Percentiles rank a stretch among this genome's conserved stretches.
Conservation (phyloP, 78 protist species). For the Blattamonas nauphoetae region DNA sequence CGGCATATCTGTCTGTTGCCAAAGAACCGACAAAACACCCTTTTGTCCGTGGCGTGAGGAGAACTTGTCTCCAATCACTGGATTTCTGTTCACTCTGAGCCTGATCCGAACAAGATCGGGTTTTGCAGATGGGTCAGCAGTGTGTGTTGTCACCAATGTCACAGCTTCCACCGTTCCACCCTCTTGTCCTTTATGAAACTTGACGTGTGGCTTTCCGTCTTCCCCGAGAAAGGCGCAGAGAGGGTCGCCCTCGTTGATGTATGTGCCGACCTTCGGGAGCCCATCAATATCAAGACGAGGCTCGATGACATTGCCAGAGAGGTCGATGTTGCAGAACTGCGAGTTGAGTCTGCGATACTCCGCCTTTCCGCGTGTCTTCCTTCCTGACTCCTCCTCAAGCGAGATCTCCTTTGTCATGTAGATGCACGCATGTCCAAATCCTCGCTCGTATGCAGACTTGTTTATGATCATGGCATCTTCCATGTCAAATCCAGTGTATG, state of each 20-base stretch:
- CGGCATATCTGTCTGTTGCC: conserved; percentile 86
- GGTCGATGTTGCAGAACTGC: not conserved
- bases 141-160: not conserved
- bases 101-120: conserved; percentile 15
- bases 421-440: conserved; percentile 75
- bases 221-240: not conserved
- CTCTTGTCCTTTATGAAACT: not conserved
- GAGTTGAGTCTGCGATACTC: not conserved
- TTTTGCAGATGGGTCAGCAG: not conserved
- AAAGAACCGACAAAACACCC: conserved; percentile 53
- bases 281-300: conserved; percentile 43
- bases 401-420: conserved; percentile 46
- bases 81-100: conserved; percentile 50
- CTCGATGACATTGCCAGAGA: not conserved
- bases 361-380: not conserved
- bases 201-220: not conserved
- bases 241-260: conserved; percentile 20
- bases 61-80: conserved; percentile 92
- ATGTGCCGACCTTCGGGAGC: conserved; percentile 29
- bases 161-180: not conserved
- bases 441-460: conserved; percentile 84
- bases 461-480: conserved; percentile 80
- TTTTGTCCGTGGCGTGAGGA: conserved; percentile 91
- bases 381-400: conserved; percentile 24
- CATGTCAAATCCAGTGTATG: conserved; percentile 88